phyloP scores from a whole-genome alignment of 192 early-diverging fungal species.

The Coemansia umbellata region DNA sequence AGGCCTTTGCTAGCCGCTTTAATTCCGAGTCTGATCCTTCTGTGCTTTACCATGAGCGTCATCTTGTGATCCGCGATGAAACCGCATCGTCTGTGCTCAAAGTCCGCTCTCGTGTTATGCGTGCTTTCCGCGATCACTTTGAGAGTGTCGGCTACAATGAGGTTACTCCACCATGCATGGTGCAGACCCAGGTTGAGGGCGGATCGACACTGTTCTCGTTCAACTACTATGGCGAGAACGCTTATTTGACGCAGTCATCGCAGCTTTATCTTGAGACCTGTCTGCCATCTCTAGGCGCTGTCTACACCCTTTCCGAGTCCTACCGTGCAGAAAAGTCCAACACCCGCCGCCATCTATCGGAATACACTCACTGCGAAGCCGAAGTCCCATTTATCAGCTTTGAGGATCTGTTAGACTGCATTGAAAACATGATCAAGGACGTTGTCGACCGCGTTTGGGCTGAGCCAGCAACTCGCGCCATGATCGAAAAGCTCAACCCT shows the following conservation, averaged over 20 bases:
- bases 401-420: constrained; percentile 76
- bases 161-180: constrained; percentile 98
- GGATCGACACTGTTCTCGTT: constrained; percentile 92
- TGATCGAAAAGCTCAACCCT: constrained; percentile 90
- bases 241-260: constrained; percentile 97
- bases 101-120: constrained; percentile 79
- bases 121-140: constrained; percentile 95
- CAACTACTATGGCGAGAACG: constrained; percentile 94
- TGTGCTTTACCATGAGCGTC: constrained; percentile 87
- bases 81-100: constrained; percentile 81
- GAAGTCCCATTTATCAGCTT: constrained; percentile 95
- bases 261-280: constrained; percentile 98
- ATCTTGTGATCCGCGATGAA: constrained; percentile 93
- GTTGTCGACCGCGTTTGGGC: constrained; percentile 75
- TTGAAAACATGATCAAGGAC: constrained; percentile 88
- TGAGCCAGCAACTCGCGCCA: constrained; percentile 67
- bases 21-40: constrained; percentile 86
- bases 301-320: constrained; percentile 93
- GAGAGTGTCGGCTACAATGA: constrained; percentile 73
- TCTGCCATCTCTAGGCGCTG: constrained; percentile 91
- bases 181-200: constrained; percentile 99
- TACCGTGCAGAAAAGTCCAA: constrained; percentile 97
- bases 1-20: constrained; percentile 88
- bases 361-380: constrained; percentile 96
- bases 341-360: constrained; percentile 93